Evolutionary conservation across 192 early-diverging fungal species (phyloP).

Genomic region (Coemansia sp.): DNA sequence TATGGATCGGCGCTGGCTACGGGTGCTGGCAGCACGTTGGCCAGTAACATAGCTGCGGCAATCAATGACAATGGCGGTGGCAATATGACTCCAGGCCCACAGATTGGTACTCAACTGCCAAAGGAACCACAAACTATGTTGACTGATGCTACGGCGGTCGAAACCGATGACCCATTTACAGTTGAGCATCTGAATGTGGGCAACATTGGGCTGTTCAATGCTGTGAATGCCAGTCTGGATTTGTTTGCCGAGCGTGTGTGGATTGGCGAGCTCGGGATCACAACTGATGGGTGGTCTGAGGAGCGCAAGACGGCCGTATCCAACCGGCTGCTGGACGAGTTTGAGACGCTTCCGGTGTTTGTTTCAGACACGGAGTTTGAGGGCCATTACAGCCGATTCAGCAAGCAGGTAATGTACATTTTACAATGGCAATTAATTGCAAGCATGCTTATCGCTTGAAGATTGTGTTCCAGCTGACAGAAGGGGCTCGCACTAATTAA

Average conservation of each 20-base stretch:
- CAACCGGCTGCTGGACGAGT: slow-evolving; percentile 59
- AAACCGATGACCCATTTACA: slow-evolving; percentile 55
- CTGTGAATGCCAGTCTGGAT: slow-evolving; percentile 68
- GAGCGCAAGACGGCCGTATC: slow-evolving; percentile 61
- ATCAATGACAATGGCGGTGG: neutral
- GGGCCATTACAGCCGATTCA: slow-evolving; percentile 90
- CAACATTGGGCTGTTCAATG: slow-evolving; percentile 95
- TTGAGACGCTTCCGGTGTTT: slow-evolving; percentile 78
- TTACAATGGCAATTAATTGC: neutral
- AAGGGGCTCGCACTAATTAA: neutral
- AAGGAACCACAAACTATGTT: neutral
- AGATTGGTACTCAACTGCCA: slow-evolving; percentile 10
- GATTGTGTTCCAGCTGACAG: neutral
- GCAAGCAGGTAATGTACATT: slow-evolving; percentile 73
- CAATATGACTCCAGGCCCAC: slow-evolving; percentile 11
- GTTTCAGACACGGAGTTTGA: slow-evolving; percentile 78
- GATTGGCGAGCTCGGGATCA: slow-evolving; percentile 76
- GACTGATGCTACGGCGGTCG: slow-evolving; percentile 12
- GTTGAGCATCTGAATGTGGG: slow-evolving; percentile 77
- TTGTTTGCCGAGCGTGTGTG: slow-evolving; percentile 64
- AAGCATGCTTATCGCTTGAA: too few species aligned
- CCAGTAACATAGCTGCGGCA: neutral
- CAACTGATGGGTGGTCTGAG: slow-evolving; percentile 68
- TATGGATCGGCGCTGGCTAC: slow-evolving; percentile 1
- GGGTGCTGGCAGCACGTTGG: neutral